Evolutionary conservation across 2,329 filamentous ascomycete genomes (phyloP), one percentile per base, ranked within the genome.

Genomic region (Periglandula ipomoeae): DNA sequence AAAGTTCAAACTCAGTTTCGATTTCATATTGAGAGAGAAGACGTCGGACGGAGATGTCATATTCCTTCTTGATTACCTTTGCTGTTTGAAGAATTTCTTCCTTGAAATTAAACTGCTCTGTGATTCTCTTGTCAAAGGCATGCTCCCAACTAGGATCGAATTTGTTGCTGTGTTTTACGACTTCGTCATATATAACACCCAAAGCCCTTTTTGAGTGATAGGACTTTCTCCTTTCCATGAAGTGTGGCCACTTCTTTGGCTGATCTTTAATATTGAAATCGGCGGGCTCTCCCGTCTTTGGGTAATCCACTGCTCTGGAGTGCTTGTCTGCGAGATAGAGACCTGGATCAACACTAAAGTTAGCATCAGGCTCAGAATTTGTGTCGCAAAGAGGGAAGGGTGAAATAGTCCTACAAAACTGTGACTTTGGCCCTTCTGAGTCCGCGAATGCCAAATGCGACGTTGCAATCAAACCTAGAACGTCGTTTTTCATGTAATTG

Each of bases 251-350:
- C 47, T 58, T 68, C 5, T 58, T 70, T 0, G 86, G 82, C n/a
- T 72, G 70, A 4, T 93, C 69, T 0, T 74, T 69, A 35, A 70
- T 67, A 6, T 72, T 70, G 71, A 95, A 85, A 19, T 75, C 68
- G 0, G 90, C 91, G 0, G 86, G 79, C 9, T 84, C 75, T 0
- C 93, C 93, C 1, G 88, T 91, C 69, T 98, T 98, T 40, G 87
- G 83, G 61, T 93, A 98, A 63, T 98, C 93, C 1, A 98, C 93
- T 0, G 93, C 91, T 56, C 83, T 81, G 0, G 93, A 97, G 63
- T 98, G 93, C 3, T 97, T 70, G 8, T 76, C 70, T 3, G 91
- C 89, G 4, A 97, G 73, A 45, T 81, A 70, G 0, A 93, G 67
- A 57, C 79, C 79, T 81, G 42, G n/a, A 7, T n/a, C n/a, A 34